Evolutionary conservation across 345 rosid genomes (phyloP), one percentile per base, ranked within the genome.

Genomic region (Gossypium arboreum): DNA sequence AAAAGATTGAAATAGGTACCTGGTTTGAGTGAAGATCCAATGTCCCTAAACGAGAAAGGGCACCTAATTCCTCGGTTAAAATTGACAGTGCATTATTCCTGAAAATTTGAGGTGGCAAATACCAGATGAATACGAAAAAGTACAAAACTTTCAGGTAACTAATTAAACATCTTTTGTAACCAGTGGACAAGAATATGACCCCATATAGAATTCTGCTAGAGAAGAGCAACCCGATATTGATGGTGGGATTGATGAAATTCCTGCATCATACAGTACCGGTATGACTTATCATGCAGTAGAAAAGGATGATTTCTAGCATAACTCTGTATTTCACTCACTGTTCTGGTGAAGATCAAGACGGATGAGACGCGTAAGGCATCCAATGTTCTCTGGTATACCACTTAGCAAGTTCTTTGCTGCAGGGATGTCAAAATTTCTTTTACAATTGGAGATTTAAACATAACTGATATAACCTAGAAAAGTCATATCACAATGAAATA

Each of bases 331-430:
- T 73, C 60, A 84, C 95, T 88, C 79, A 94, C 98, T 87, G 83
- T 94, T 94, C 79, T 90, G 97, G 78, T 90, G 98, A 82, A 92
- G 90, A 78, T 94, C 97, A 79, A 94, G 91, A 78, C 97, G 90
- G 67, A 94, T 86, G 82, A 94, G 92, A 77, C 82, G 88, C 12
- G 92, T 85, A 83, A 92, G 95, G 75, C 80, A 83, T 81, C 95
- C 95, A 47, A 94, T 80, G 79, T 78, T 86, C 74, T 91, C 91
- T 20, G 98, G 97, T 43, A 94, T 81, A 77, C 79, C 80, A 79
- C 58, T 80, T 78, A 94, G 83, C 83, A 90, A 71, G 83, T 94
- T 94, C 83, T 85, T 91, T 70, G 94, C 98, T 92, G 87, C 84
- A 81, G 39, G 67, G 51, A 63, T 15, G 71, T 55, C 17, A 75